Base-by-base conservation (phyloP, 495 filamentous ascomycete species). In the Lophiotrema nucula region DNA sequence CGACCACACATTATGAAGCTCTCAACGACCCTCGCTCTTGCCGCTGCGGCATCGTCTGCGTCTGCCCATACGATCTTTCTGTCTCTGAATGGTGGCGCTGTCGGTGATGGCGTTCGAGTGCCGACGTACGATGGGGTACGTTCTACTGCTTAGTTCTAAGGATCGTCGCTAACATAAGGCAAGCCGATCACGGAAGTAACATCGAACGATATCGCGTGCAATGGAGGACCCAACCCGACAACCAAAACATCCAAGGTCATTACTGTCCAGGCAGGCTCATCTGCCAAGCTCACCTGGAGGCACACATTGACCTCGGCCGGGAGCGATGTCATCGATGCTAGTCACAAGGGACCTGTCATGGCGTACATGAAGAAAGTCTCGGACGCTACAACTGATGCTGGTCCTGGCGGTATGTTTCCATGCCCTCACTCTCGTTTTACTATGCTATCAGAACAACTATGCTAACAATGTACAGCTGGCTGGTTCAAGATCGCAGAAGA, bases 171-270 rank as follows among this genome's bases (percentile, higher is more conserved):
- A 50, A 42, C 23, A 46, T 26, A 37, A 10, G 2, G 5, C 35
- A 37, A 62, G 58, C 78, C 78, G 35, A 77, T 79, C 21, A 72
- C 70, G 52, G 74, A 81, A 67, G 80, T 80, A 51, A 77, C 44
- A 47, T 64, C 65, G 48, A 67, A 64, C 22, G 58, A 62, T 16
- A 63, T 71, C 26, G 52, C 28, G 24, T 69, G 60, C 41, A 78
- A 70, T 47, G 77, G 75, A 31, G 47, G 69, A 39, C 70, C 72
- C n/a, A 72, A 62, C 52, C 58, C 58, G 23, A 62, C 58, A 24
- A 50, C 21, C 15, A 2, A 8, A 21, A 56, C 58, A 16, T 56
- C 51, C 15, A 56, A 31, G 13, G 58, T 81, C 54, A 72, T 81
- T 60, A 69, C 64, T 33, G 75, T 80, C 31, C 56, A 66, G 3